Evolutionary conservation across 2,329 filamentous ascomycete species (phyloP).

Genomic region (Fusarium marasasianum): DNA sequence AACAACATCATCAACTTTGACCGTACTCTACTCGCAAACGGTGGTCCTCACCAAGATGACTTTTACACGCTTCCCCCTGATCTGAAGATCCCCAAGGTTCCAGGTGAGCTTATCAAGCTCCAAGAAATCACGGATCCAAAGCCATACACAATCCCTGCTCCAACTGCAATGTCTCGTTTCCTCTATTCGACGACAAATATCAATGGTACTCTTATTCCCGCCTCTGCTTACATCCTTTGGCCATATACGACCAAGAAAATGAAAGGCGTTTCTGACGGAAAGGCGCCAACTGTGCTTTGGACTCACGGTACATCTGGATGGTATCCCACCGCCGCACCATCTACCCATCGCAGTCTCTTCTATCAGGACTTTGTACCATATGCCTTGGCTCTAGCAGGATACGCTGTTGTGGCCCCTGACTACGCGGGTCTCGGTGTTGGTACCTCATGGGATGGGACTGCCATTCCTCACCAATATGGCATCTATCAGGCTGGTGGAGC

Average conservation of each 20-base stretch:
- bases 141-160: background rate
- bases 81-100: background rate
- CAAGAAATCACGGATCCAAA: background rate
- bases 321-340: background rate
- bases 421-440: conserved; percentile 17
- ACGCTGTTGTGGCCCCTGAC: conserved; percentile 20
- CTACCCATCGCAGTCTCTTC: background rate
- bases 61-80: background rate
- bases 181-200: background rate
- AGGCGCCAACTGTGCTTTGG: background rate
- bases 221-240: background rate
- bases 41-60: background rate
- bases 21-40: background rate
- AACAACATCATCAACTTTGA: background rate
- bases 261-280: background rate
- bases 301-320: background rate
- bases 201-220: background rate
- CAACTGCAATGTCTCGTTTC: background rate
- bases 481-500: background rate
- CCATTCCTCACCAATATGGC: background rate
- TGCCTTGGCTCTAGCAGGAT: background rate
- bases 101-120: background rate
- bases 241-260: background rate
- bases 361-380: conserved; percentile 2
- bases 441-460: background rate